Base-by-base conservation (phyloP, 176 grass and related monocot genomes). In the Carex cristatella region DNA sequence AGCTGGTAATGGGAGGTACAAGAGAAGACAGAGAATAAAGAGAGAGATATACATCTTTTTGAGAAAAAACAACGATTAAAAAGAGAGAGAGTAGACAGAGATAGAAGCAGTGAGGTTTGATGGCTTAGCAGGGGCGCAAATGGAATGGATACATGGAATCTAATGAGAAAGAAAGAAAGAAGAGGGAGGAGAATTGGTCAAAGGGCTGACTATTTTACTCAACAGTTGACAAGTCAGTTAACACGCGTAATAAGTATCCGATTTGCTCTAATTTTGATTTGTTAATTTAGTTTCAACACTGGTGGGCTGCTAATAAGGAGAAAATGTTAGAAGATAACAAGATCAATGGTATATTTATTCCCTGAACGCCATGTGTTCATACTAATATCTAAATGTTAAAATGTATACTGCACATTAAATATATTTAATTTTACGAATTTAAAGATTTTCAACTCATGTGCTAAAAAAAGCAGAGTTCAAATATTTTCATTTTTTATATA, bases 1-100 rank as follows among this genome's bases (percentile, higher is more conserved):
- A 3, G 53, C 9, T n/a, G 83, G 74, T 33, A 88, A 42, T 8
- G 80, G n/a, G 11, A 86, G n/a, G 81, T 57, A 54, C 5, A 57
- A 6, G 18, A 69, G 2, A 65, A 63, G 61, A 15, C 19, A 37
- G 19, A 81, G 16, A 46, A 53, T 0, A 16, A 62, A 57, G 8
- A 67, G 8, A 10, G 2, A 19, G 60, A 5, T 56, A 69, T 13
- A 35, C 86, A 88, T 88, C 2, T 68, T 44, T 1, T 48, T 15
- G 6, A 18, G 18, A 16, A 19, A 55, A 31, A 66, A 19, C 15
- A 65, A 65, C 8, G 49, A n/a, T 48, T 5, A 37, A 68, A 1
- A 12, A 68, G 15, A 18, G 79, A 11, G 5, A 91, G 83, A 38
- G 6, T 23, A 23, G 23, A 23, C 23, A 53, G 40, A 15, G 44